These are phyloP conservation scores for Brasenia schreberi DNA, from an alignment of 164 flowering plant species.

Conservation along the genomic window DNA sequence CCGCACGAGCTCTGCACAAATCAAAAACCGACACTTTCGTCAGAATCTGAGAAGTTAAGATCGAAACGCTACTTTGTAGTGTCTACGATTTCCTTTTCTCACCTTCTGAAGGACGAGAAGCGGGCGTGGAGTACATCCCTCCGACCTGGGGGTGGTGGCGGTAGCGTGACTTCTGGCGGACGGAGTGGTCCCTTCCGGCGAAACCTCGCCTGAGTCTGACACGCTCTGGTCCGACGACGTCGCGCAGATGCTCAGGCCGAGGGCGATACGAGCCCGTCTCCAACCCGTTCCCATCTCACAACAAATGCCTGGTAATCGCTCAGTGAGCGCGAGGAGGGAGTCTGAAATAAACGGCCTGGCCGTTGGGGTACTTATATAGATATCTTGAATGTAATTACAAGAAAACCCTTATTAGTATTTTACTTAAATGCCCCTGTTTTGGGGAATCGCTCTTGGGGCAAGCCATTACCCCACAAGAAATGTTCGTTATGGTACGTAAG, in stretches of 20 bases:
- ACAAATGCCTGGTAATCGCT: neutral
- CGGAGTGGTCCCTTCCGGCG: neutral
- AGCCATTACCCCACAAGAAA: too few species aligned
- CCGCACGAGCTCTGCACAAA: conserved; percentile 1
- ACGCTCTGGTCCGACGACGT: neutral
- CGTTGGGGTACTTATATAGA: neutral
- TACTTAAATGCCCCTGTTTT: too few species aligned
- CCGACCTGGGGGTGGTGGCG: neutral
- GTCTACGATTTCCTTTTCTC: neutral
- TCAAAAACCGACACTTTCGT: neutral
- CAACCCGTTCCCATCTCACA: conserved; percentile 1
- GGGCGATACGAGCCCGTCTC: neutral
- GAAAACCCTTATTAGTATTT: neutral
- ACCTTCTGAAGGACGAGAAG: neutral
- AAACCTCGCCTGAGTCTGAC: neutral
- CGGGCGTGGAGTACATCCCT: neutral
- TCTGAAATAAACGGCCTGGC: neutral
- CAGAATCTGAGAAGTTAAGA: neutral
- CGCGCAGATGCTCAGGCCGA: neutral
- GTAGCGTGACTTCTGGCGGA: neutral
- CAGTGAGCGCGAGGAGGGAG: neutral
- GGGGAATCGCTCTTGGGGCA: too few species aligned
- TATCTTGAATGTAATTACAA: neutral
- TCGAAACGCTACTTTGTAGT: neutral
- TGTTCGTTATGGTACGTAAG: too few species aligned